Evolutionary conservation across 176 grass and related monocot species (phyloP), one percentile per base, ranked within the genome.

Genomic region (Tillandsia leiboldiana): DNA sequence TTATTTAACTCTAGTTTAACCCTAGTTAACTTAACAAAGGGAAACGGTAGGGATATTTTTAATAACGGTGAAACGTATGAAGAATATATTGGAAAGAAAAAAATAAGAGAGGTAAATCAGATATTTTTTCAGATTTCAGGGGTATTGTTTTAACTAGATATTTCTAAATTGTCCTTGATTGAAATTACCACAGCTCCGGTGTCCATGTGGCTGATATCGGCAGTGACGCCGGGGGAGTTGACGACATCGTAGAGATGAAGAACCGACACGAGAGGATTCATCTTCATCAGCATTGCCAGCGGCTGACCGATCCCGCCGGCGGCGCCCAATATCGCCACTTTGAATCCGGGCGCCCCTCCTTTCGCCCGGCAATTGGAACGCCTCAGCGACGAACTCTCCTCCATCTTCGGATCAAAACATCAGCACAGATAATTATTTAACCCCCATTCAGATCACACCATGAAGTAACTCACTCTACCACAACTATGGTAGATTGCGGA

Each of bases 281-380:
- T 96, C 81, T 96, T 96, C 92, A 96, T 87, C 50, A 91, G 79
- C 65, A 96, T 63, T 15, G 86, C 70, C 9, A 96, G 88, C 1
- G 92, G 86, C 78, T 96, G 92, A 6, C 92, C 92, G 0, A 96
- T 96, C 68, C 92, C 92, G 83, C 92, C 92, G 10, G 92, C 77
- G 2, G 92, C 88, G 12, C 88, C 92, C 50, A 91, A 75, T 67
- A 96, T 82, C 14, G 83, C 92, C 2, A 96, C 88, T 71, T 89
- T 96, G 66, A 96, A 96, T 47, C 92, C 88, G 18, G 92, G 83
- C 0, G 92, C 78, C 0, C 75, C 92, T 64, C 92, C 88, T 87
- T 96, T 96, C 10, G 92, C 85, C 8, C 88, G 83, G 76, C 81
- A 96, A 51, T 33, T 65, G 0, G 75, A 88, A 27, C 64, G 83